Conservation (phyloP, 768 basidiomycete genomes). For the Pholiota molesta region DNA sequence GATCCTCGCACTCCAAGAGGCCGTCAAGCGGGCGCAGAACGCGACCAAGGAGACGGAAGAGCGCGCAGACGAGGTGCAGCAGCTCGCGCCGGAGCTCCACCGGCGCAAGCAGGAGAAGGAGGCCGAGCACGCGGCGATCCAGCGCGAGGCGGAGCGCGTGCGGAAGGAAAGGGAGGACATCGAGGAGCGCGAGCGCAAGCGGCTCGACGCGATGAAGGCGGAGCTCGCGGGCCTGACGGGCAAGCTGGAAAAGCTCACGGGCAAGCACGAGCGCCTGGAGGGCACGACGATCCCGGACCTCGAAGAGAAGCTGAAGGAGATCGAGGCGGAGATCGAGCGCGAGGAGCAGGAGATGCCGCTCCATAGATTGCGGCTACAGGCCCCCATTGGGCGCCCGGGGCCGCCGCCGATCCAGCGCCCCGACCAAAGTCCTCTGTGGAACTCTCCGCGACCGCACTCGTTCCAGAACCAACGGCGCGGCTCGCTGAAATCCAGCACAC, state of each 20-base stretch:
- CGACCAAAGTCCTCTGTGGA: slow-evolving; percentile 16
- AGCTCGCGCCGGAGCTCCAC: slow-evolving; percentile 43
- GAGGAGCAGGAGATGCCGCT: slow-evolving; percentile 34
- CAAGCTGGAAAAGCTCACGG: slow-evolving; percentile 67
- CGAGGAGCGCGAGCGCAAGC: slow-evolving; percentile 54
- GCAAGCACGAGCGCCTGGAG: slow-evolving; percentile 71
- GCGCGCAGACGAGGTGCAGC: slow-evolving; percentile 49
- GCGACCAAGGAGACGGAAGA: slow-evolving; percentile 51
- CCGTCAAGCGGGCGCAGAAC: slow-evolving; percentile 76
- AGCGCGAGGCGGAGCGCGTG: slow-evolving; percentile 49
- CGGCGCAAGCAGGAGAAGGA: slow-evolving; percentile 43
- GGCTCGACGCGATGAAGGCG: slow-evolving; percentile 54
- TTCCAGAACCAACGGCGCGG: slow-evolving; percentile 29
- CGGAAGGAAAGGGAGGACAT: slow-evolving; percentile 44
- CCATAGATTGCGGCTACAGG: slow-evolving; percentile 8
- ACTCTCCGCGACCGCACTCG: slow-evolving; percentile 28
- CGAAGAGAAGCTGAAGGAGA: slow-evolving; percentile 63
- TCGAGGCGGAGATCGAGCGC: slow-evolving; percentile 63
- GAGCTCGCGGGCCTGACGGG: slow-evolving; percentile 61
- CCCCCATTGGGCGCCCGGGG: slow-evolving; percentile 14
- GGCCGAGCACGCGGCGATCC: slow-evolving; percentile 43
- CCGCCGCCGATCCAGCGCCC: slow-evolving; percentile 29
- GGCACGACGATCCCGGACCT: slow-evolving; percentile 60
- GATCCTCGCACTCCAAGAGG: slow-evolving; percentile 85
- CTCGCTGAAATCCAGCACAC: slow-evolving; percentile 28